Base-by-base conservation (phyloP, 768 basidiomycete species). In the Collybia sordida region DNA sequence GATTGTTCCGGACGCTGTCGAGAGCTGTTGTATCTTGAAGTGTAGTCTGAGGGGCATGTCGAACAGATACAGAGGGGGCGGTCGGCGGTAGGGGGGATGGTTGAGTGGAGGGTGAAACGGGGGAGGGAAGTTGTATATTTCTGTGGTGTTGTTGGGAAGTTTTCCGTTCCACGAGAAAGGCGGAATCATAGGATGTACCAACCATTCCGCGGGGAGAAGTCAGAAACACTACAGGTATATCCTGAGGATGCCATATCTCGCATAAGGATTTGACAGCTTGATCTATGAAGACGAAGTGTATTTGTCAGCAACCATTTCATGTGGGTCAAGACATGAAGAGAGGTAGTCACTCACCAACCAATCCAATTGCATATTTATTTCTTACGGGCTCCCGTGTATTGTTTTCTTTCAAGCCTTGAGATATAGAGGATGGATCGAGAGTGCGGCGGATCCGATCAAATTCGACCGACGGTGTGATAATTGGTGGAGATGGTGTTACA, bases 231-330 rank as follows among this genome's bases (percentile, higher is more conserved):
- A 61, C 42, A 1, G 90, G 88, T 22, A 91, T 85, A 59, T 88
- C 82, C 60, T 90, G 82, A 1, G 83, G 82, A 31, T 77, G 83
- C 90, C 90, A 92, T 67, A 89, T 86, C 56, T 91, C 88, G 62
- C 79, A 83, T 47, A 92, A 66, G 3, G 82, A 84, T 59, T 83
- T 86, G 52, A 90, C 83, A 34, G 89, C 83, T 80, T 88, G 85
- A 73, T 91, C 89, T 91, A 64, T 35, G 24, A 21, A 40, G 1
- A 45, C 11, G 35, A 44, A 28, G 49, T 41, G 23, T 38, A 55
- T 51, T 53, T 45, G 54, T 62, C 58, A 59, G 53, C 28, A 35
- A 43, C 8, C 15, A 19, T 21, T 24, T 47, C 50, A 31, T 43
- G 7, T 21, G 25, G 45, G 35, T 21, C 42, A 34, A 47, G 49